phyloP scores from a whole-genome alignment of 2,329 filamentous ascomycete genomes.

The Pezicula neosporulosa region DNA sequence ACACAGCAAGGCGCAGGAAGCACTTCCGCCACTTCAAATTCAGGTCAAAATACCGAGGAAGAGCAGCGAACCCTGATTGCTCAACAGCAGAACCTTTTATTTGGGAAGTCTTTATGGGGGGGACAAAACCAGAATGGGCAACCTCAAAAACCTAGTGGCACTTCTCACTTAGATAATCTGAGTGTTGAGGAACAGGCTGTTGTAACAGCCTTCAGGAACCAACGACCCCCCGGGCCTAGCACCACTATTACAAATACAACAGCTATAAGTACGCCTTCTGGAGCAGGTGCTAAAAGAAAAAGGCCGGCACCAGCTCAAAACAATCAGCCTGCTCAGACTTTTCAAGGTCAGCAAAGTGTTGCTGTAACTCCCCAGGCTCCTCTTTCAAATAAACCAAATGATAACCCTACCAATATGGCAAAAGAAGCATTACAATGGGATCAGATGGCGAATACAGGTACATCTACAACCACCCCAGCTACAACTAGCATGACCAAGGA shows the following conservation, averaged over 20 bases:
- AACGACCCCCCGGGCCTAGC: constrained; percentile 6
- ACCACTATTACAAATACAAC: constrained; percentile 2
- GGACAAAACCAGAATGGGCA: constrained; percentile 11
- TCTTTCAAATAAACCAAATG: constrained; percentile 6
- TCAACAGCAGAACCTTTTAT: background rate
- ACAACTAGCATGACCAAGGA: constrained; percentile 17
- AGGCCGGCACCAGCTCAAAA: constrained; percentile 6
- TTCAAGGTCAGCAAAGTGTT: background rate
- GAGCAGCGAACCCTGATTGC: background rate
- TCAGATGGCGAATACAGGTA: constrained; percentile 15
- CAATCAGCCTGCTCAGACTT: background rate
- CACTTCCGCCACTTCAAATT: background rate
- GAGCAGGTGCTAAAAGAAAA: constrained; percentile 1
- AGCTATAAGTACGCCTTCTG: background rate
- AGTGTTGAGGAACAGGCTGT: constrained; percentile 29
- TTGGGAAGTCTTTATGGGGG: constrained; percentile 18
- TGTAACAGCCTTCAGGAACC: constrained; percentile 26
- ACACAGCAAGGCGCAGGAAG: no score
- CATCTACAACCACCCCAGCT: background rate
- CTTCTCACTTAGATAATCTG: constrained; percentile 19
- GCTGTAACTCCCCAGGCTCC: constrained; percentile 2
- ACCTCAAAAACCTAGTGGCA: constrained; percentile 1
- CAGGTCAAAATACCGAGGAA: background rate
- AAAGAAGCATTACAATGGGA: constrained; percentile 25
- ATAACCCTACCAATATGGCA: constrained; percentile 10